A percentile compares a stretch with the other conserved stretches of the same genome.
Conservation (phyloP, 169 alveolate species). For the Ichthyophthirius multifiliis region DNA sequence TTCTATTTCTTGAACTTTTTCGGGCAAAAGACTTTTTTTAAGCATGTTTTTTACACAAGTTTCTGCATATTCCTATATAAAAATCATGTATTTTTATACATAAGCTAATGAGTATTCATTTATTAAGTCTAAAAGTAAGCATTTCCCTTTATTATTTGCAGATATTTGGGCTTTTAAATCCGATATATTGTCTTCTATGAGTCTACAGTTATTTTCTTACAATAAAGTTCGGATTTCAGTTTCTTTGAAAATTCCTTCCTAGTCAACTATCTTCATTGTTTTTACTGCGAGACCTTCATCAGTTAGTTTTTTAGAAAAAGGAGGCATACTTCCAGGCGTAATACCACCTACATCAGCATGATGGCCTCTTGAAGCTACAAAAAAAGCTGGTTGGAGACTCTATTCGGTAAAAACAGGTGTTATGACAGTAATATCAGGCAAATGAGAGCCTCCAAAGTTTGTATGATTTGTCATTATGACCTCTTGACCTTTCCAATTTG, state of each 20-base stretch:
- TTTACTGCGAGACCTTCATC: conserved; percentile 83
- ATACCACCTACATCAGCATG: conserved; percentile 90
- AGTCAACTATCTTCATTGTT: conserved; percentile 60
- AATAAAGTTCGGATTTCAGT: conserved; percentile 45
- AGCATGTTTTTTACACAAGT: conserved; percentile 65
- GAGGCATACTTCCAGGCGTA: conserved; percentile 88
- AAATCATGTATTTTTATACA: conserved; percentile 75
- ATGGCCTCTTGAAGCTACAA: conserved; percentile 85
- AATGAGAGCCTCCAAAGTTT: conserved; percentile 84
- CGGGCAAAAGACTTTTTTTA: conserved; percentile 18
- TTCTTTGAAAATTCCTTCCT: conserved; percentile 61
- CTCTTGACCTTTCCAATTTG: conserved; percentile 70
- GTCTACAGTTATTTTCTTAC: conserved; percentile 30
- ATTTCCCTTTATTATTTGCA: conserved; percentile 81
- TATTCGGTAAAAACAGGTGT: conserved; percentile 71
- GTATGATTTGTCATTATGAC: conserved; percentile 82
- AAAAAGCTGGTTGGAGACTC: conserved; percentile 54
- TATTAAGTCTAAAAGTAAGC: conserved; percentile 49
- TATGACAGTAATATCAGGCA: conserved; percentile 88
- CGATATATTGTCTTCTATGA: conserved; percentile 62
- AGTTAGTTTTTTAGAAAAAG: conserved; percentile 54
- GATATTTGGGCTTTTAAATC: conserved; percentile 83
- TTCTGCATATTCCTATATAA: conserved; percentile 67
- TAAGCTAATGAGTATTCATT: conserved; percentile 52
- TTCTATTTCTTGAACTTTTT: conserved; percentile 62